Base-by-base conservation (phyloP, 2,329 filamentous ascomycete genomes). In the Pseudocercospora cruenta region DNA sequence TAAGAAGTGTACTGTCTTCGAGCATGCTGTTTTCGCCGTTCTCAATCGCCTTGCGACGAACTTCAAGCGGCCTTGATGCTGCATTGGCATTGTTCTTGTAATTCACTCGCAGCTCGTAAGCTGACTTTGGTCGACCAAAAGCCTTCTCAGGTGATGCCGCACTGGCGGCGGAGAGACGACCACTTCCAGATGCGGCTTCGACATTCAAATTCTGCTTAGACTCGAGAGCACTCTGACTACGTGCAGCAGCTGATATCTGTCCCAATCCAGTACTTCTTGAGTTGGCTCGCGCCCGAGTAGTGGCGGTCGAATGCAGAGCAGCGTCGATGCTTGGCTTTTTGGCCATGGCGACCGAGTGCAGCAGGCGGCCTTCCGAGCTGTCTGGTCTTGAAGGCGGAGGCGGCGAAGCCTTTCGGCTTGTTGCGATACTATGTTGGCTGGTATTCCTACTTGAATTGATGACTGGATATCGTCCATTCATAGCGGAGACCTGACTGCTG, bases 401-500 rank as follows among this genome's bases (percentile, higher is more conserved):
- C 19, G 58, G 60, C 22, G 57, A 57, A 55, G 45, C 31, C 19
- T 45, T 43, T 16, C 47, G 28, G 19, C 39, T 55, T 14, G 39
- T 49, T 1, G 45, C 58, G 19, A 60, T 14, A 9, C 58, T 60
- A 33, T 60, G 58, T 12, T 49, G 58, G 19, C 58, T 60, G 22
- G 58, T 26, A 21, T 60, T 47, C 10, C 78, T 75, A 19, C 74
- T 74, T 2, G 75, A 78, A 5, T 78, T 70, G n/a, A 82, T 74
- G 51, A 76, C 77, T 0, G 81, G 79, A 62, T 81, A 82, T 0
- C 80, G 78, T 16, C 82, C 81, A 43, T 82, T 82, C 80, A 82
- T 83, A 36, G 75, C 51, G 22, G 69, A 67, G 2, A 65, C 62
- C 39, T 62, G 62, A 51, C 69, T 68, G 54, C 69, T 64, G 1